Percentiles rank a stretch among this genome's conserved stretches.
Conservation (phyloP, 805 yeast genomes). For the Hanseniaspora lachancei region DNA sequence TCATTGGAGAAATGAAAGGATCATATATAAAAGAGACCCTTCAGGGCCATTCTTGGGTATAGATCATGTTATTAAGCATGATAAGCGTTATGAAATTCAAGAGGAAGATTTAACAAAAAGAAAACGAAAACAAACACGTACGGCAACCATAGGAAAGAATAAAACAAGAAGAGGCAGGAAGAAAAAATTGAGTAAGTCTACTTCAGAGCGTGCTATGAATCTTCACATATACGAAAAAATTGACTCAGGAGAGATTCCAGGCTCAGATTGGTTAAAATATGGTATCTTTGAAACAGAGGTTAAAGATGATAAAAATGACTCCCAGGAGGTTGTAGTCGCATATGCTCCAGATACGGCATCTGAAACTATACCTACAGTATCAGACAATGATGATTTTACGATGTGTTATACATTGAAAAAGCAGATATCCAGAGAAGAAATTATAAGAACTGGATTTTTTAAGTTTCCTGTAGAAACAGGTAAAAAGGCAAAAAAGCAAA, state of each 20-base stretch:
- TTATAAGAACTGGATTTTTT: conserved; percentile 56
- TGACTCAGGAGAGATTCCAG: conserved; percentile 18
- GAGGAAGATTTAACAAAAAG: conserved; percentile 20
- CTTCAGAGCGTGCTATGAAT: conserved; percentile 21
- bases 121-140: conserved; percentile 12
- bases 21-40: conserved; percentile 39
- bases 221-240: conserved; percentile 19
- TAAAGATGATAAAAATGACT: conserved; percentile 12
- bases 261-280: conserved; percentile 22
- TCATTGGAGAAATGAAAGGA: conserved; percentile 71
- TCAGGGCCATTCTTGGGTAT: conserved; percentile 41
- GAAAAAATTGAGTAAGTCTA: conserved; percentile 14
- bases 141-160: conserved; percentile 15
- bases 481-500: conserved; percentile 30
- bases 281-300: conserved; percentile 25
- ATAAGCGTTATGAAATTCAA: conserved; percentile 21
- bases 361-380: conserved; percentile 16
- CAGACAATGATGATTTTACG: conserved; percentile 2
- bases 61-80: conserved; percentile 41
- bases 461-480: conserved; percentile 49
- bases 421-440: conserved; percentile 53
- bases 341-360: conserved; percentile 20
- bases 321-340: conserved; percentile 24
- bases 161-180: conserved; percentile 16
- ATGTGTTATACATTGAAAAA: conserved; percentile 13